Base-by-base conservation (phyloP, 225 moss, liverwort and hornwort genomes). In the Takakia lepidozioides region DNA sequence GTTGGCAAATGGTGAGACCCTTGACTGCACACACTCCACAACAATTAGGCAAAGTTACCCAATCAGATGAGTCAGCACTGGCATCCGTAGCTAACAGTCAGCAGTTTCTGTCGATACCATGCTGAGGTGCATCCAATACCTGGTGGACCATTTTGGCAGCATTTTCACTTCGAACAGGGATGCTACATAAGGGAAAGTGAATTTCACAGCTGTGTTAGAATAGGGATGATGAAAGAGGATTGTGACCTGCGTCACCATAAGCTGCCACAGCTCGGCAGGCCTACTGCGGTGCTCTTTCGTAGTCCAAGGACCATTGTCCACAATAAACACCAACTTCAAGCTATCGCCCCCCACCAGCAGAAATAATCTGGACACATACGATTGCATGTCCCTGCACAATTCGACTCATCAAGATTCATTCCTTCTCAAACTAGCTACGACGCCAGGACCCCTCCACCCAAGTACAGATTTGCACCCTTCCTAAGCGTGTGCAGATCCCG, bases 251-350 rank as follows among this genome's bases (percentile, higher is more conserved):
- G 78, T 68, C 48, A 91, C 86, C 78, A 91, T 74, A 10, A 86
- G 63, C 59, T 91, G 91, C 91, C 91, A 91, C 28, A 91, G 52
- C 57, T 91, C 77, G 29, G 78, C 73, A 25, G 86, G 86, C 54
- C 78, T 86, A 20, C 80, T 84, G 40, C 71, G 81, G 35, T 71
- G 41, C 22, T 73, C 67, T 46, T 78, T 79, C 43, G 75, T 66
- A 46, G 86, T 86, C 91, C 91, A 91, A 60, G 91, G 91, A 38
- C 73, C 86, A 43, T 91, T 91, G 34, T 91, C 91, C 15, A 91
- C 91, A 41, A 91, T 67, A 30, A 91, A 86, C 3, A 91, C 78
- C 26, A 91, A 56, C 68, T 86, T 83, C 60, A 83, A 71, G 54
- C 78, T 75, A 49, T 81, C 83, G 32, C 62, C 73, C 29, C 80